A percentile compares a stretch with the other conserved stretches of the same genome.
These are phyloP conservation scores for Guillardia theta DNA, from an alignment of 78 protist genomes.

Conservation along the genomic window DNA sequence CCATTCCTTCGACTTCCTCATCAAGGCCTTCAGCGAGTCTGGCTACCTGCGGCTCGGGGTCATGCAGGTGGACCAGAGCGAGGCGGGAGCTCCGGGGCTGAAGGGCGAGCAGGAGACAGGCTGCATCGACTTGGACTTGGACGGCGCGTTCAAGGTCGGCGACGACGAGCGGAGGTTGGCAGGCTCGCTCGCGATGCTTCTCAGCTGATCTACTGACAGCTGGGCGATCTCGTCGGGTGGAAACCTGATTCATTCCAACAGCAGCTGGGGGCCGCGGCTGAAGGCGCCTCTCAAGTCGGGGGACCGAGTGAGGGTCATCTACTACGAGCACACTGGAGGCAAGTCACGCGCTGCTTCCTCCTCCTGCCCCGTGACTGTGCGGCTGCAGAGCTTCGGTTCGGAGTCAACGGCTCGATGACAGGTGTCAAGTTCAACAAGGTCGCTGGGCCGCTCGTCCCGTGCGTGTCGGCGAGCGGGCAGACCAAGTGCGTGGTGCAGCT, in stretches of 20 bases:
- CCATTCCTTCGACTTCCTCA: neutral
- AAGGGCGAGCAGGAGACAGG: neutral
- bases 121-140: neutral
- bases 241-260: neutral
- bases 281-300: neutral
- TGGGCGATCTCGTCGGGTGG: neutral
- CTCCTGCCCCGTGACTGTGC: neutral
- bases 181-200: neutral
- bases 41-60: neutral
- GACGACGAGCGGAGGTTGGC: neutral
- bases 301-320: neutral
- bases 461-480: neutral
- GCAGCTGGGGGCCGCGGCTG: neutral
- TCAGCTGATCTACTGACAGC: neutral
- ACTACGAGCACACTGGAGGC: neutral
- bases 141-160: neutral
- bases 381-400: neutral
- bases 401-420: neutral
- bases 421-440: neutral
- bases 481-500: neutral
- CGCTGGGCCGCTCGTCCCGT: neutral
- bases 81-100: too few relatives aligned
- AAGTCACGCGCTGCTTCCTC: neutral
- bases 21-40: neutral
- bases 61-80: neutral